Evolutionary conservation across 139 green algal species (phyloP).

Genomic region (Chlorella sorokiniana): DNA sequence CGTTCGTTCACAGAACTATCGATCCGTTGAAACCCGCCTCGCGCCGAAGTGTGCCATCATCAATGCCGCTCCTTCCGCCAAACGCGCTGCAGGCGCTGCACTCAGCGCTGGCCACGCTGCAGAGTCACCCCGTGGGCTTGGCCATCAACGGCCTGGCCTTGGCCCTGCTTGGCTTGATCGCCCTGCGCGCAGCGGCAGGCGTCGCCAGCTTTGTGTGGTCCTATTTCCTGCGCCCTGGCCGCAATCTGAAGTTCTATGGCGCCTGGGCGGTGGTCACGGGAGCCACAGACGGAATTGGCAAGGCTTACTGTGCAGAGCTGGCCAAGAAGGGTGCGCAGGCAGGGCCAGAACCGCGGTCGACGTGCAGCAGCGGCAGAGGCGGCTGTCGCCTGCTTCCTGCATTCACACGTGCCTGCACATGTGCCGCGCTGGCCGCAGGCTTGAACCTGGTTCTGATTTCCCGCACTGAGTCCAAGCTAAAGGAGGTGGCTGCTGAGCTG

Average conservation of each 20-base stretch:
- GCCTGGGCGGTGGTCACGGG: constrained; percentile 81
- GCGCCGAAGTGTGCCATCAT: not conserved
- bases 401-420: not conserved
- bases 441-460: constrained; percentile 81
- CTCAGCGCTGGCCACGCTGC: not conserved
- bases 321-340: constrained; percentile 28
- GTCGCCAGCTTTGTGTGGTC: constrained; percentile 35
- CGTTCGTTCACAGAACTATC: too few species aligned
- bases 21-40: not conserved
- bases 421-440: constrained; percentile 31
- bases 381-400: not conserved
- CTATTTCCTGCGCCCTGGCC: constrained; percentile 63
- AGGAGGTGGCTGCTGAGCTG: constrained; percentile 54
- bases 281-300: constrained; percentile 83
- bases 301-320: constrained; percentile 66
- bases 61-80: not conserved
- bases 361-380: not conserved
- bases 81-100: not conserved
- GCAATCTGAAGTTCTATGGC: constrained; percentile 57
- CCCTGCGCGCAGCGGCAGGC: not conserved
- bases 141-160: not conserved
- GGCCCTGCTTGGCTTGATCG: not conserved
- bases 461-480: constrained; percentile 69
- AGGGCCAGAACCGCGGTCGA: not conserved
- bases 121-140: not conserved